These are phyloP conservation scores for Cytospora schulzeri DNA, from an alignment of 2,329 filamentous ascomycete species.

Conservation along the genomic window DNA sequence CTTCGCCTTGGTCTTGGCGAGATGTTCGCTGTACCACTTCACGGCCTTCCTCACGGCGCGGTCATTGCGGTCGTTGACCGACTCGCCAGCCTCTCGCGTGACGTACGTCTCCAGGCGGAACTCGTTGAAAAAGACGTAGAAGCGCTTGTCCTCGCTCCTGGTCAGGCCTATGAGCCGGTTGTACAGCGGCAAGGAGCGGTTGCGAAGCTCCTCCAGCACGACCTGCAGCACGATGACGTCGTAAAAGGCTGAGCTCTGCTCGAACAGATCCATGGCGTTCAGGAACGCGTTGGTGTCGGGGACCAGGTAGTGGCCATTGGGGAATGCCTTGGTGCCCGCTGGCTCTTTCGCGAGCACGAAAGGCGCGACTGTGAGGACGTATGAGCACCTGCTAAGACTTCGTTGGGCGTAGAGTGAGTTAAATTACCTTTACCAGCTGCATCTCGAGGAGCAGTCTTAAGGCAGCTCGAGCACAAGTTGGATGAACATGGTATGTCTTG, in stretches of 20 bases:
- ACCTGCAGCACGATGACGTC: constrained; percentile 97
- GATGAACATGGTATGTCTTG: constrained; percentile 98
- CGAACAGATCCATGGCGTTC: constrained; percentile 95
- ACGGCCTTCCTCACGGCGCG: constrained; percentile 84
- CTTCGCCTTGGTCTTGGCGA: constrained; percentile 64
- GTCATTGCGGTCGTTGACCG: constrained; percentile 96
- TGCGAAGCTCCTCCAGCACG: constrained; percentile 92
- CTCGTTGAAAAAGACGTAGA: constrained; percentile 99
- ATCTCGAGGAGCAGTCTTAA: constrained; percentile 74
- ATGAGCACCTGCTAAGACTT: constrained; percentile 24
- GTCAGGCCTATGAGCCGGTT: constrained; percentile 89
- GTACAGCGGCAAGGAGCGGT: constrained; percentile 90
- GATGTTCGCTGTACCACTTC: constrained; percentile 86
- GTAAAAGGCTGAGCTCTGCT: constrained; percentile 87
- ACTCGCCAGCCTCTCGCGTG: constrained; percentile 72
- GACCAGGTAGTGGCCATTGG: constrained; percentile 88
- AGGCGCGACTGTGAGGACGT: constrained; percentile 61
- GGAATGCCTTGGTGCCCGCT: constrained; percentile 78
- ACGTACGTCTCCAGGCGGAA: constrained; percentile 93
- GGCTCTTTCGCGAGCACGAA: constrained; percentile 90
- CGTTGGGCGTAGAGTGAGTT: background rate
- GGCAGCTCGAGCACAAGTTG: constrained; percentile 77
- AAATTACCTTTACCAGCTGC: constrained; percentile 73
- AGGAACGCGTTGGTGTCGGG: constrained; percentile 96
- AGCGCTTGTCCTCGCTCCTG: constrained; percentile 94